Evolutionary conservation across 345 rosid genomes (phyloP).

Genomic region (Cardiospermum halicacabum): DNA sequence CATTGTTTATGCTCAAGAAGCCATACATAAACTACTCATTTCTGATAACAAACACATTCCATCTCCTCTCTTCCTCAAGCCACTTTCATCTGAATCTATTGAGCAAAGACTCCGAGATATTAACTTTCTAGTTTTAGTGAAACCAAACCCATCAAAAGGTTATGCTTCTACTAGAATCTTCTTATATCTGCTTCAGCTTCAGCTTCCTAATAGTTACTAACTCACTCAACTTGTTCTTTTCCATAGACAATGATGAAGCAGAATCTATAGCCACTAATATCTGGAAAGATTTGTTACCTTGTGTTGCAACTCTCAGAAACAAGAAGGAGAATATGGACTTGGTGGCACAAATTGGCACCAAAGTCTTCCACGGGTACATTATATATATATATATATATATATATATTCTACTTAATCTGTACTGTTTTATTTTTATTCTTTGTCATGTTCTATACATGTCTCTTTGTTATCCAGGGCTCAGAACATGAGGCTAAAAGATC

Average conservation of each 20-base stretch:
- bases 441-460: too few relatives aligned
- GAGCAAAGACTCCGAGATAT: slow-evolving; percentile 18
- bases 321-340: slow-evolving; percentile 14
- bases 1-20: slow-evolving; percentile 31
- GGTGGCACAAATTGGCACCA: slow-evolving; percentile 42
- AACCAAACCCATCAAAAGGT: slow-evolving; percentile 13
- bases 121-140: slow-evolving; percentile 19
- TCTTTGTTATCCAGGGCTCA: too few relatives aligned
- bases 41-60: slow-evolving; percentile 15
- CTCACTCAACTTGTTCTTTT: too few relatives aligned
- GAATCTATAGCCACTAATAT: slow-evolving; percentile 39
- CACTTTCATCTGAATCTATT: not conserved
- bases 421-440: too few relatives aligned
- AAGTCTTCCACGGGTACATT: slow-evolving; percentile 42
- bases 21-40: slow-evolving; percentile 23
- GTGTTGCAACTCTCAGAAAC: slow-evolving; percentile 30
- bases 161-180: not conserved
- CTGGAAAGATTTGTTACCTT: slow-evolving; percentile 37
- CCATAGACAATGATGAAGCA: too few relatives aligned
- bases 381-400: too few relatives aligned
- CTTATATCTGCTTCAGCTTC: not conserved
- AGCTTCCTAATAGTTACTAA: too few relatives aligned
- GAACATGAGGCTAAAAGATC: too few relatives aligned
- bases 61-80: slow-evolving; percentile 18
- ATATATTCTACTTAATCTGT: too few relatives aligned